A percentile compares a stretch with the other conserved stretches of the same genome.
Conservation (phyloP, 345 rosid species). For the Leavenworthia alabamica region DNA sequence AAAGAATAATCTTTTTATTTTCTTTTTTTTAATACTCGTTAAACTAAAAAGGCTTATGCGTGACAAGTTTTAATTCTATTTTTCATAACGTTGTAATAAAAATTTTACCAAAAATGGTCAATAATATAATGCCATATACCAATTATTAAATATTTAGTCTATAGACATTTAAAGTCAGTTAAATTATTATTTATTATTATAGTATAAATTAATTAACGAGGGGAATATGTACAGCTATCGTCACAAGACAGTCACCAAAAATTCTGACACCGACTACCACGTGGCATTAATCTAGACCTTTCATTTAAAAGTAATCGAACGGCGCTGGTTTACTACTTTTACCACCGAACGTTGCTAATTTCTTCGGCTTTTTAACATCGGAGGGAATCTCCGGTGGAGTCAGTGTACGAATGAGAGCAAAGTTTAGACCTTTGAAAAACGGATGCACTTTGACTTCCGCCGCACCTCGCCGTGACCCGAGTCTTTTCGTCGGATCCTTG, state of each 20-base stretch:
- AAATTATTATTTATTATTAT: no score
- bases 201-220: background rate
- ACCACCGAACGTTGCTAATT: constrained; percentile 35
- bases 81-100: constrained; percentile 1
- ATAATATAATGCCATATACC: background rate
- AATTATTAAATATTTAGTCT: no score
- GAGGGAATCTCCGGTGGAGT: constrained; percentile 67
- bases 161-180: no score
- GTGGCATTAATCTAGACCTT: constrained; percentile 30
- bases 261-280: constrained; percentile 38
- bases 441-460: constrained; percentile 84
- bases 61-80: background rate
- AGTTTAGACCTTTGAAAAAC: constrained; percentile 72
- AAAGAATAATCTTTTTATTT: no score
- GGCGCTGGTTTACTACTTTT: constrained; percentile 37
- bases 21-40: constrained; percentile 1
- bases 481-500: constrained; percentile 63
- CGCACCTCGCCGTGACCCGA: constrained; percentile 80
- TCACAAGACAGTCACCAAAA: constrained; percentile 34
- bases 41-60: constrained; percentile 23
- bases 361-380: constrained; percentile 29
- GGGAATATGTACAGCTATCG: constrained; percentile 29
- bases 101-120: background rate
- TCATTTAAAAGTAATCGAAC: constrained; percentile 53
- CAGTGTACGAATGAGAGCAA: constrained; percentile 66